Conservation (phyloP, 2,329 filamentous ascomycete species). For the Scopulariopsis brevicaulis region DNA sequence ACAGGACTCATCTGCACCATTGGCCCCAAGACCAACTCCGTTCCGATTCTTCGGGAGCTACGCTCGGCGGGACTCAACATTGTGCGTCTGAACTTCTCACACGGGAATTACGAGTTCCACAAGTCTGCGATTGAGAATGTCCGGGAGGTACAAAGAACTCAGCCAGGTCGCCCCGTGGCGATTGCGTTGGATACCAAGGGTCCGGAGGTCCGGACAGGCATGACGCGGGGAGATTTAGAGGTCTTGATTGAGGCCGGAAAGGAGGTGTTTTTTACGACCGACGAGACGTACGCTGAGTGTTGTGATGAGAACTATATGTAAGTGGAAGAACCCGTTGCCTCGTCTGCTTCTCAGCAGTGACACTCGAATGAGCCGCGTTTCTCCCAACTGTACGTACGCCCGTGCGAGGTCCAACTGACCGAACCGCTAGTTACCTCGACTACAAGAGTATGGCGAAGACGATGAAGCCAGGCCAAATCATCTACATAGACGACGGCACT, state of each 20-base stretch:
- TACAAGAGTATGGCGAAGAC: slow-evolving; percentile 99
- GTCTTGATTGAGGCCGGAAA: slow-evolving; percentile 21
- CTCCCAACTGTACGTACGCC: neutral
- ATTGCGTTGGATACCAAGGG: slow-evolving; percentile 64
- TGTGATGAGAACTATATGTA: slow-evolving; percentile 1
- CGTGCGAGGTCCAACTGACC: neutral
- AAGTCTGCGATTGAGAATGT: slow-evolving; percentile 87
- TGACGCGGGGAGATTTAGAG: slow-evolving; percentile 68
- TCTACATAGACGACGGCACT: slow-evolving; percentile 98
- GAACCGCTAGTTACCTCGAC: slow-evolving; percentile 71
- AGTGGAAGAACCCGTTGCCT: neutral
- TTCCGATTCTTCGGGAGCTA: slow-evolving; percentile 91
- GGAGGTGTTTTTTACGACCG: neutral
- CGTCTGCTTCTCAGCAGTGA: neutral
- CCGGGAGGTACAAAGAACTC: slow-evolving; percentile 61
- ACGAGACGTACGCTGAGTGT: neutral
- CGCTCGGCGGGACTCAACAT: slow-evolving; percentile 88
- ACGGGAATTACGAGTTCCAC: slow-evolving; percentile 62
- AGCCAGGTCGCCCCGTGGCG: slow-evolving; percentile 67
- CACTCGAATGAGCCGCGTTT: neutral
- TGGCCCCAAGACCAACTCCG: slow-evolving; percentile 96
- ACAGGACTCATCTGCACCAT: slow-evolving; percentile 99
- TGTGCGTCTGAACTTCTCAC: slow-evolving; percentile 93
- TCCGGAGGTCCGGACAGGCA: slow-evolving; percentile 35
- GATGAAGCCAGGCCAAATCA: slow-evolving; percentile 77